These are phyloP conservation scores for Avena atlantica DNA, from an alignment of 176 grass and related monocot genomes.

Conservation along the genomic window DNA sequence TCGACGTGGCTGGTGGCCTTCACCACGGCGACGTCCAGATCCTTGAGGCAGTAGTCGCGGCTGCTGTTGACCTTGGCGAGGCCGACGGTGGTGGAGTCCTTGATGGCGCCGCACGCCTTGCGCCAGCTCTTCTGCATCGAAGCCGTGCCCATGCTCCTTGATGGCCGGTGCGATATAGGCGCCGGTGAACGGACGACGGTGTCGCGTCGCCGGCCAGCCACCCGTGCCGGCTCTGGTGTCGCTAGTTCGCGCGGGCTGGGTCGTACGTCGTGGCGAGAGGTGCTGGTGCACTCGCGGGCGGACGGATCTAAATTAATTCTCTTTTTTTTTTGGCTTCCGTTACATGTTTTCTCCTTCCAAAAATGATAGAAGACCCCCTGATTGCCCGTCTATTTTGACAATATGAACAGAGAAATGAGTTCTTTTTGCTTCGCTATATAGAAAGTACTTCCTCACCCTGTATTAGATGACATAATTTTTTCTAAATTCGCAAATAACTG, in stretches of 20 bases:
- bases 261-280: slow-evolving; percentile 5
- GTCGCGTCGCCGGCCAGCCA: background rate
- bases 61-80: slow-evolving; percentile 78
- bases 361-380: background rate
- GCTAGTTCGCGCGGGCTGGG: background rate
- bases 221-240: background rate
- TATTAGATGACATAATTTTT: no score
- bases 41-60: slow-evolving; percentile 72
- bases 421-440: no score
- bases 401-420: no score
- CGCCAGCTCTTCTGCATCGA: slow-evolving; percentile 77
- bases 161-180: background rate
- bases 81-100: slow-evolving; percentile 89
- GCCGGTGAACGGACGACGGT: background rate
- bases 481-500: no score
- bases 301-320: background rate
- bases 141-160: slow-evolving; percentile 25
- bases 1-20: slow-evolving; percentile 96
- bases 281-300: slow-evolving; percentile 15
- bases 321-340: background rate
- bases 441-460: no score
- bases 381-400: no score
- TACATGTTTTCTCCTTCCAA: background rate
- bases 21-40: slow-evolving; percentile 90
- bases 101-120: slow-evolving; percentile 92